Evolutionary conservation across 2,329 filamentous ascomycete genomes (phyloP).

Genomic region (Trichophyton mentagrophytes): DNA sequence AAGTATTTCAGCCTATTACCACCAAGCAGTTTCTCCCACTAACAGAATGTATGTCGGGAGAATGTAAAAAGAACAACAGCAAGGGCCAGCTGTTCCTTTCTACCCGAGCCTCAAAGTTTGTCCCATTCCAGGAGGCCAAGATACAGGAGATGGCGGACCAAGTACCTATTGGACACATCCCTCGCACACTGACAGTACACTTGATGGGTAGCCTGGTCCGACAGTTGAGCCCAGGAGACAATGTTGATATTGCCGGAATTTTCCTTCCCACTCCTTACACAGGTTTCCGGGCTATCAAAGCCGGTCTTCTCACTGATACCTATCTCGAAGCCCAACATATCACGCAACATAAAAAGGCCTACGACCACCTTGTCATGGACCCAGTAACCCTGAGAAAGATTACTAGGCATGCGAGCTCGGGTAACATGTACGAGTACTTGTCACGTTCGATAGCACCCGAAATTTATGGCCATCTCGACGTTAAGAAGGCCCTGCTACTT

Average conservation of each 20-base stretch:
- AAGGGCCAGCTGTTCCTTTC: conserved; percentile 91
- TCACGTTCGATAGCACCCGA: conserved; percentile 94
- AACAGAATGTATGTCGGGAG: conserved; percentile 73
- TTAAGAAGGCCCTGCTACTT: conserved; percentile 94
- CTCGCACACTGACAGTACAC: conserved; percentile 75
- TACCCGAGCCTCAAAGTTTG: conserved; percentile 89
- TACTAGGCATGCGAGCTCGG: conserved; percentile 68
- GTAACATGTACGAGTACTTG: conserved; percentile 89
- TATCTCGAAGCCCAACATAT: conserved; percentile 92
- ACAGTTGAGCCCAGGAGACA: conserved; percentile 82
- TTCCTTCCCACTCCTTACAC: conserved; percentile 97
- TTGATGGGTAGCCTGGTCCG: conserved; percentile 79
- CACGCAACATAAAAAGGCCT: conserved; percentile 94
- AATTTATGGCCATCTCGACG: conserved; percentile 90
- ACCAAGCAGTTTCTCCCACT: conserved; percentile 85
- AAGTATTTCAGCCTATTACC: conserved; percentile 92
- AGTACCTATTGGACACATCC: conserved; percentile 94
- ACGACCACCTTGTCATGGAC: conserved; percentile 81
- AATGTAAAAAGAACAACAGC: conserved; percentile 79
- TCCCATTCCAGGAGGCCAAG: conserved; percentile 96
- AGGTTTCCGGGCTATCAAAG: conserved; percentile 94
- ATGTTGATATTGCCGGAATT: conserved; percentile 86
- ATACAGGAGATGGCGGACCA: conserved; percentile 99
- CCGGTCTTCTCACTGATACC: conserved; percentile 90
- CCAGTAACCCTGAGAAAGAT: conserved; percentile 68